Evolutionary conservation across 2,329 filamentous ascomycete species (phyloP), one percentile per base, ranked within the genome.

Genomic region (Diaporthe sp.): DNA sequence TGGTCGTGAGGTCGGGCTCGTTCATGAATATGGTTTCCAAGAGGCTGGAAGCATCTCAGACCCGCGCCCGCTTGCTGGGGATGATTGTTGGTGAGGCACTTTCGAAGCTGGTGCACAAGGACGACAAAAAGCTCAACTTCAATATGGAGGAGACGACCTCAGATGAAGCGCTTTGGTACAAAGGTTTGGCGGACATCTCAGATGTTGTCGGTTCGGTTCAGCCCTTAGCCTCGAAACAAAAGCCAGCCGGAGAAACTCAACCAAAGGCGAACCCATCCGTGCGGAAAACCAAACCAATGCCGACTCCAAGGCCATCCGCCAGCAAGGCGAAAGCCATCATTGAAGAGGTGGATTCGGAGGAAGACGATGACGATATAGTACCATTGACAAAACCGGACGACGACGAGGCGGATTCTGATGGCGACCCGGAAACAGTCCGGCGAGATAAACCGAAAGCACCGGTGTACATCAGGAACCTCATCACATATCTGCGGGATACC

Each of bases 361-460:
- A 87, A 12, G 91, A 92, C 59, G 89, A 91, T 42, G 90, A 92
- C 22, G 93, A 94, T 75, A 85, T 98, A 1, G 86, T 91, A 3
- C 90, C 94, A 0, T 98, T 98, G 78, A 90, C 90, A 19, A 98
- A 98, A 81, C 94, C 94, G 0, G 94, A 95, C 79, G 95, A 94
- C 2, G 97, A 99, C 78, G 89, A 92, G 0, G 94, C 97, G 80
- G 97, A 99, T 80, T 96, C 95, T 0, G 95, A 98, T 73, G 96
- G 98, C 50, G 97, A 99, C 78, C 93, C 97, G 7, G 97, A 95
- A 0, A 86, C 98, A 25, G 89, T 98, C 63, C 92, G 94, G 73
- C 90, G 96, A 19, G 92, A 97, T 82, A 98, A 97, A 78, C 90
- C 93, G 30, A 93, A 90, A 73, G 90, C 95, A 0, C 97, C 97